Evolutionary conservation across 495 filamentous ascomycete species (phyloP), one percentile per base, ranked within the genome.

Genomic region (Penicillium longicatenatum): DNA sequence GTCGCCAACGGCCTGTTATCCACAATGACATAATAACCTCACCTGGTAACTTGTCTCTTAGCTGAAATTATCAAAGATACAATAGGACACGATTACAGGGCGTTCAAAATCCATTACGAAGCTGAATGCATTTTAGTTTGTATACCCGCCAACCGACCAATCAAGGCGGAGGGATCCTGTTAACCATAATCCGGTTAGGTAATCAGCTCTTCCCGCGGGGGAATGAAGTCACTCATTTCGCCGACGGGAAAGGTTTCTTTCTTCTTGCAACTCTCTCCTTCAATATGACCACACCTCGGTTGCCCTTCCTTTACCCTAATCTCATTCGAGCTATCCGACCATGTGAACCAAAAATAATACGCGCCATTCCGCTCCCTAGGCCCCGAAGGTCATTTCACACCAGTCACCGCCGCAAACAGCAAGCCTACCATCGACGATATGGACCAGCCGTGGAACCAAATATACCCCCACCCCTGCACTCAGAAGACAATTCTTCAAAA

Each of bases 291-390:
- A 77, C 83, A 10, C 77, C 77, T 48, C 79, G 89, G 62, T 78
- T 93, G 31, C 84, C 84, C 4, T 92, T 92, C 63, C 79, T 92
- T 16, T 92, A 92, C 63, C 88, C 89, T 35, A 84, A 88, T 60
- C 72, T 90, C 46, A 87, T 86, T 55, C 75, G 74, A 16, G 67
- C 73, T 2, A 63, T 74, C 24, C 66, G 74, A 24, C 62, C 71
- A 21, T 80, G 73, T 52, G 69, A 78, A 50, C 65, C 70, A n/a
- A 66, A 48, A 14, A 69, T 70, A 21, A 63, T 65, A 19, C 71
- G 61, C 43, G 65, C 71, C 20, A 53, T 72, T 19, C 73, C 66
- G 47, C 39, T 68, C 43, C 48, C 73, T 46, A 31, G 21, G 41
- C 52, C 39, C 60, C 58, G 44, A 54, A 64, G 39, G 24, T 57